phyloP scores from a whole-genome alignment of 192 early-diverging fungal species.

The Backusella luteola region DNA sequence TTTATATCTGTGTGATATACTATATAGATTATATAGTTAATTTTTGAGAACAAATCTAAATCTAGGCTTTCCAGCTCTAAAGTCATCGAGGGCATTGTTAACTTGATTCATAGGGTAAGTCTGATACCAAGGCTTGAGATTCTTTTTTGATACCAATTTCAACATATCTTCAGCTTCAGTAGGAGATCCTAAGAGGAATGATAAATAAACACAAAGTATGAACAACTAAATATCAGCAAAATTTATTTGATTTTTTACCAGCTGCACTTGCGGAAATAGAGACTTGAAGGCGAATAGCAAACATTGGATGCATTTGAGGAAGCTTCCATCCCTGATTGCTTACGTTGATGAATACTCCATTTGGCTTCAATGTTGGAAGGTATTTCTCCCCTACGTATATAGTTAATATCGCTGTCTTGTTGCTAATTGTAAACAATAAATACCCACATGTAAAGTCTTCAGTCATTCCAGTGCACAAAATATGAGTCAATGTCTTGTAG shows the following conservation, averaged over 20 bases:
- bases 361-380: conserved; percentile 10
- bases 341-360: conserved; percentile 51
- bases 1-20: too few species aligned
- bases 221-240: too few species aligned
- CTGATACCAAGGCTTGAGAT: conserved; percentile 55
- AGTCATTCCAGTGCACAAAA: not conserved
- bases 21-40: conserved; percentile 15
- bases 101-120: conserved; percentile 55
- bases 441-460: not conserved
- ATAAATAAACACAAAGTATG: too few species aligned
- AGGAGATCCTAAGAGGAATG: conserved; percentile 34
- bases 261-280: not conserved
- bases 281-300: not conserved
- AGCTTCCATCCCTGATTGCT: not conserved
- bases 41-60: conserved; percentile 75
- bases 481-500: conserved; percentile 5
- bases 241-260: conserved; percentile 23
- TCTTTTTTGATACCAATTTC: conserved; percentile 55
- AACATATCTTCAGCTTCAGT: conserved; percentile 58
- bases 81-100: conserved; percentile 61
- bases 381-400: conserved; percentile 3
- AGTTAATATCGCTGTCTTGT: not conserved
- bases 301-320: not conserved
- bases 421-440: not conserved
- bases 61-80: conserved; percentile 59